These are phyloP conservation scores for Aureobasidium sp. DNA, from an alignment of 2,329 filamentous ascomycete genomes.

Conservation along the genomic window DNA sequence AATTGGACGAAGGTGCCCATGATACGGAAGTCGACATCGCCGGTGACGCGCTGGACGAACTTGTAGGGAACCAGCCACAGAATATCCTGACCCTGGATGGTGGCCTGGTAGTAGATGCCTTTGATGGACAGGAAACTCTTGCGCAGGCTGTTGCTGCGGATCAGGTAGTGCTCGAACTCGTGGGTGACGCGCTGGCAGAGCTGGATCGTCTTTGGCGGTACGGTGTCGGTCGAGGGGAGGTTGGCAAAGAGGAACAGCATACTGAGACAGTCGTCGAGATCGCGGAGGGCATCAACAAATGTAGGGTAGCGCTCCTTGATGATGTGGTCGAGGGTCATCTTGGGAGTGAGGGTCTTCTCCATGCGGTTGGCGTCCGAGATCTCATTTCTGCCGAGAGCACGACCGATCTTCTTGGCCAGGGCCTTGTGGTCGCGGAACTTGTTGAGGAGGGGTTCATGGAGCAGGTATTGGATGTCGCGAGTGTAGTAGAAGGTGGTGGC, in stretches of 20 bases:
- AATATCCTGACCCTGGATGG: constrained; percentile 92
- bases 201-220: constrained; percentile 91
- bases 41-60: constrained; percentile 90
- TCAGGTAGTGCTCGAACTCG: constrained; percentile 97
- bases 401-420: constrained; percentile 94
- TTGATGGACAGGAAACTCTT: constrained; percentile 99
- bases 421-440: constrained; percentile 98
- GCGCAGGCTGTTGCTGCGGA: constrained; percentile 79
- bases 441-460: constrained; percentile 87
- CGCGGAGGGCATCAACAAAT: constrained; percentile 86
- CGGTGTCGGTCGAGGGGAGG: constrained; percentile 79
- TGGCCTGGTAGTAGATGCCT: constrained; percentile 98
- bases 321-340: constrained; percentile 90
- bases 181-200: constrained; percentile 87
- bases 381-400: constrained; percentile 85
- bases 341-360: constrained; percentile 84
- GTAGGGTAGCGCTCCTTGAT: constrained; percentile 97
- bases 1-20: constrained; percentile 99
- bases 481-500: constrained; percentile 81
- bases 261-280: constrained; percentile 92
- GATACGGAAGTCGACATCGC: constrained; percentile 95
- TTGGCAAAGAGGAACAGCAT: constrained; percentile 98
- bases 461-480: constrained; percentile 96
- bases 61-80: constrained; percentile 96
- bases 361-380: constrained; percentile 79